Evolutionary conservation across 1,284 basidiomycete species (phyloP).

Genomic region (Boletus semigastroideus): DNA sequence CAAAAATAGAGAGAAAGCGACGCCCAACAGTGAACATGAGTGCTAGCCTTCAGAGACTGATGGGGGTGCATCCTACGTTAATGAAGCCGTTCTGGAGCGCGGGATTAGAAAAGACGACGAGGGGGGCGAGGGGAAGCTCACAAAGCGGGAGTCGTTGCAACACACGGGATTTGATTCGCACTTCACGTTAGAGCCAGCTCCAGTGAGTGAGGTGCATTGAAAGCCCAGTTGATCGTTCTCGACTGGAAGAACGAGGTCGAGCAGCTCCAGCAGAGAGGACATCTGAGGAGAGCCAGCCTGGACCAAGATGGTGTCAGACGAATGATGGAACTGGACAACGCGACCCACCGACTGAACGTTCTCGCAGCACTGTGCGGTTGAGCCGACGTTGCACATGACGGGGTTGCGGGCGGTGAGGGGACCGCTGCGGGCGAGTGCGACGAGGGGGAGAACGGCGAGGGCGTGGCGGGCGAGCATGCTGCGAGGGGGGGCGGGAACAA

Average conservation of each 20-base stretch:
- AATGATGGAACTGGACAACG: background rate
- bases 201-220: constrained; percentile 18
- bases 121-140: constrained; percentile 1
- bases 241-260: constrained; percentile 8
- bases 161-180: constrained; percentile 24
- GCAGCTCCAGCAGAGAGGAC: background rate
- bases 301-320: constrained; percentile 6
- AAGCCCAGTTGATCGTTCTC: constrained; percentile 18
- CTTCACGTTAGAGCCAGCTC: constrained; percentile 28
- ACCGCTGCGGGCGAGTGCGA: constrained; percentile 18
- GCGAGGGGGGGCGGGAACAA: constrained; percentile 16
- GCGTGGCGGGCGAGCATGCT: constrained; percentile 19
- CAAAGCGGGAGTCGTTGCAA: constrained; percentile 20
- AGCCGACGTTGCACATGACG: constrained; percentile 18
- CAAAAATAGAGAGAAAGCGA: constrained; percentile 29
- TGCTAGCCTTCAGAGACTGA: constrained; percentile 11
- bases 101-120: no score
- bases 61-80: constrained; percentile 27
- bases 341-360: constrained; percentile 18
- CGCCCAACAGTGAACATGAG: constrained; percentile 4
- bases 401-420: constrained; percentile 28
- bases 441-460: constrained; percentile 19
- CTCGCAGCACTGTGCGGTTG: constrained; percentile 21
- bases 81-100: constrained; percentile 22
- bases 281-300: constrained; percentile 12